Evolutionary conservation across 495 filamentous ascomycete genomes (phyloP).

Genomic region (Xylaria scruposa): DNA sequence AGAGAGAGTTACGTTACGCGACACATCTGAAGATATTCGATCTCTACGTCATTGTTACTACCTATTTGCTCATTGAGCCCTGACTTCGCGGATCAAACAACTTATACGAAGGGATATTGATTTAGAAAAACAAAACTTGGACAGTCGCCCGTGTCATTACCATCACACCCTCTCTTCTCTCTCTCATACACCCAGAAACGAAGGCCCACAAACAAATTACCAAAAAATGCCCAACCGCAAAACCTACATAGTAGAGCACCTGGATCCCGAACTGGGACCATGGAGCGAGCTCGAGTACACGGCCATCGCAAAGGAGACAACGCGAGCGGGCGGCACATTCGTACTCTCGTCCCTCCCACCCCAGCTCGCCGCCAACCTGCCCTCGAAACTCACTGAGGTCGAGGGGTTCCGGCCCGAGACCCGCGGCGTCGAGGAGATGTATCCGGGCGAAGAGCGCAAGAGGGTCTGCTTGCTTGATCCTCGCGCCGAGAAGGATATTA

Average conservation of each 20-base stretch:
- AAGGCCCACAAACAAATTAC: neutral
- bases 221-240: conserved; percentile 47
- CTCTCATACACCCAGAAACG: neutral
- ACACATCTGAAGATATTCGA: neutral
- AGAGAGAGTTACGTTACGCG: neutral
- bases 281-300: conserved; percentile 94
- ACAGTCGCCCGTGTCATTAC: neutral
- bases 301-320: conserved; percentile 81
- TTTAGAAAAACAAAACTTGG: neutral
- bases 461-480: conserved; percentile 92
- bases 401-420: conserved; percentile 70
- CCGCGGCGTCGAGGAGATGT: conserved; percentile 79
- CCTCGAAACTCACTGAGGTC: conserved; percentile 63
- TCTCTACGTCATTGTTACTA: conserved; percentile 3
- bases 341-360: conserved; percentile 82
- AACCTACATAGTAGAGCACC: conserved; percentile 89
- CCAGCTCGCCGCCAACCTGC: conserved; percentile 63
- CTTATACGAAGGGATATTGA: neutral
- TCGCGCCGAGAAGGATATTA: conserved; percentile 76
- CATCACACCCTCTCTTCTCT: neutral
- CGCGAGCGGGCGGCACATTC: conserved; percentile 70
- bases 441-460: conserved; percentile 62
- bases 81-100: neutral
- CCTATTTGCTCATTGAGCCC: neutral
- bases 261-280: conserved; percentile 89